Evolutionary conservation across 169 alveolate species (phyloP).

Genomic region (Plasmodium gonderi): DNA sequence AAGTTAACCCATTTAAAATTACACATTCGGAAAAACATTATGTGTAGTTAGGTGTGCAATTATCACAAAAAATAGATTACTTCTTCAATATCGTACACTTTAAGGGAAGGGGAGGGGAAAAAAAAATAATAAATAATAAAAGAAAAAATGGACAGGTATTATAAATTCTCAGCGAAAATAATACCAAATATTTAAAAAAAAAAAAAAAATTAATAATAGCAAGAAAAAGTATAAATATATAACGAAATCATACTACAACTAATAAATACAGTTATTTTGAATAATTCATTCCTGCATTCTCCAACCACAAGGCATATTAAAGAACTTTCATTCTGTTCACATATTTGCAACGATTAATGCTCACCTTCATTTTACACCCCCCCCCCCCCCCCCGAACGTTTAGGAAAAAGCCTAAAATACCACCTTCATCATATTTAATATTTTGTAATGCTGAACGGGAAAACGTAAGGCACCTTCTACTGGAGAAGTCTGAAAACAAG

Average conservation of each 20-base stretch:
- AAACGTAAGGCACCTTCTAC: slow-evolving; percentile 32
- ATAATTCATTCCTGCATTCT: background rate
- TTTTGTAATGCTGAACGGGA: slow-evolving; percentile 68
- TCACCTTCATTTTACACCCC: background rate
- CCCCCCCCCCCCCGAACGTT: background rate
- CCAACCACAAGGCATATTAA: background rate
- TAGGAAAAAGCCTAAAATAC: slow-evolving; percentile 68
- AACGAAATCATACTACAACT: background rate
- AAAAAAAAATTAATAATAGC: background rate
- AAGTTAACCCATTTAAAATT: background rate
- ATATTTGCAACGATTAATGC: background rate
- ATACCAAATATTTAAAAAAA: background rate
- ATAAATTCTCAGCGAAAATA: background rate
- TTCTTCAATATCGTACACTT: background rate
- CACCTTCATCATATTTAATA: slow-evolving; percentile 67
- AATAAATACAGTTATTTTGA: background rate
- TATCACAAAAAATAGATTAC: background rate
- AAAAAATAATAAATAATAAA: background rate
- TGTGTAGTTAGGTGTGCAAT: background rate
- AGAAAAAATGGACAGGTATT: background rate
- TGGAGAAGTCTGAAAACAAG: slow-evolving; percentile 15
- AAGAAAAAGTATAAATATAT: background rate
- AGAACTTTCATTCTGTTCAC: background rate
- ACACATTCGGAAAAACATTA: background rate
- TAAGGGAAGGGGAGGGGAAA: background rate